phyloP scores from a whole-genome alignment of 2,329 filamentous ascomycete species.

The Lomentospora prolificans region DNA sequence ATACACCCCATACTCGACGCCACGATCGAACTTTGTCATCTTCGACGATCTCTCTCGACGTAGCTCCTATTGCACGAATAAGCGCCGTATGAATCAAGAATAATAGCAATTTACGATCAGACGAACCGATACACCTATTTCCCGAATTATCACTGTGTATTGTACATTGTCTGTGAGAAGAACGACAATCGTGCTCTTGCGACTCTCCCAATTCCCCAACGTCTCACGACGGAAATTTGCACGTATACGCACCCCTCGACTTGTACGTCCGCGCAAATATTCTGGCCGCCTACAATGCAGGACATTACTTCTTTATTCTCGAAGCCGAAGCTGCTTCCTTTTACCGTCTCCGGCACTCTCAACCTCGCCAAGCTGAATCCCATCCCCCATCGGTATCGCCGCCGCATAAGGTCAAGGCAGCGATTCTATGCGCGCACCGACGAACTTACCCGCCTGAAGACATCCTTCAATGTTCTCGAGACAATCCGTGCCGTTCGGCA shows the following conservation, averaged over 20 bases:
- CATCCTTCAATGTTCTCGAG: constrained; percentile 71
- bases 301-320: constrained; percentile 26
- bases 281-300: constrained; percentile 22
- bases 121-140: background rate
- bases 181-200: background rate
- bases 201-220: background rate
- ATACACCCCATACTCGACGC: background rate
- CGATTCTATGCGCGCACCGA: constrained; percentile 28
- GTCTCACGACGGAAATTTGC: too few relatives aligned
- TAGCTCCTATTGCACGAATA: background rate
- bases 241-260: background rate
- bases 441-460: constrained; percentile 67
- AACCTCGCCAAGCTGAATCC: constrained; percentile 33
- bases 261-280: background rate
- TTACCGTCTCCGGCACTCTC: constrained; percentile 29
- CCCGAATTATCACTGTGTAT: background rate
- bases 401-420: constrained; percentile 20
- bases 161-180: background rate
- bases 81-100: background rate
- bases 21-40: background rate
- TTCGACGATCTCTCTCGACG: background rate
- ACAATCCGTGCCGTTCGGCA: constrained; percentile 65
- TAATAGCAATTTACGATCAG: background rate
- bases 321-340: constrained; percentile 29
- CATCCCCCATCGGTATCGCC: constrained; percentile 28